These are phyloP conservation scores for Monosporascus sp. DNA, from an alignment of 2,329 filamentous ascomycete species.

Conservation along the genomic window DNA sequence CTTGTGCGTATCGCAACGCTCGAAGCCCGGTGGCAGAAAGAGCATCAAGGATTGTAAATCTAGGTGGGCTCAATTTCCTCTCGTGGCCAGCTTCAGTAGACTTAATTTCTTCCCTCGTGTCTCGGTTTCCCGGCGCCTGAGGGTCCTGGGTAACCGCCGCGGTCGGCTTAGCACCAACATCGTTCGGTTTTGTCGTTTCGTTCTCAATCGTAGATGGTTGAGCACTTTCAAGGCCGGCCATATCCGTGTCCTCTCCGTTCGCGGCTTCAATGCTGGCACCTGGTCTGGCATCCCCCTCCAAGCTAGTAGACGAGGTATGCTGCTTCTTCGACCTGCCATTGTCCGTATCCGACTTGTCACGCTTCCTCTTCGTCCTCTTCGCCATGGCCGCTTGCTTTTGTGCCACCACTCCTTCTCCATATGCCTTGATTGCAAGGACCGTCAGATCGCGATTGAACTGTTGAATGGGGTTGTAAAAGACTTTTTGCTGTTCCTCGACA, in stretches of 20 bases:
- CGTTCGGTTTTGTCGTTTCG: neutral
- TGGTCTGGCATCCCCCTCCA: constrained; percentile 5
- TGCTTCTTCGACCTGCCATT: constrained; percentile 18
- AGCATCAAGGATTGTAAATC: constrained; percentile 87
- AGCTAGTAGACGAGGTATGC: constrained; percentile 11
- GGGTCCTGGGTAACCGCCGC: constrained; percentile 2
- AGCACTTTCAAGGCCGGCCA: constrained; percentile 17
- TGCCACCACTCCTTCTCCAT: constrained; percentile 64
- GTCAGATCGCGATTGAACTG: constrained; percentile 98
- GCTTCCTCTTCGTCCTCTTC: constrained; percentile 43
- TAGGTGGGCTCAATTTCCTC: constrained; percentile 28
- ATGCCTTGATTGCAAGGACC: constrained; percentile 85
- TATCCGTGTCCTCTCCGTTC: constrained; percentile 5
- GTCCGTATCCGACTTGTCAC: constrained; percentile 22
- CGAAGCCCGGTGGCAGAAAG: constrained; percentile 90
- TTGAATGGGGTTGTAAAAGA: constrained; percentile 99
- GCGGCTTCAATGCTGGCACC: neutral
- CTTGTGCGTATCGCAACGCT: constrained; percentile 84
- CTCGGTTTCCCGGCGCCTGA: constrained; percentile 10
- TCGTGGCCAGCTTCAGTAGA: constrained; percentile 8
- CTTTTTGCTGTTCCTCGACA: constrained; percentile 63
- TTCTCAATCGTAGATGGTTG: constrained; percentile 1
- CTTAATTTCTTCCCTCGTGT: constrained; percentile 7
- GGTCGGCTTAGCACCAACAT: constrained; percentile 3
- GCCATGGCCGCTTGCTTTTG: constrained; percentile 38